A percentile compares a stretch with the other conserved stretches of the same genome.
phyloP scores from a whole-genome alignment of 768 basidiomycete species.

The Kwoniella sp. region DNA sequence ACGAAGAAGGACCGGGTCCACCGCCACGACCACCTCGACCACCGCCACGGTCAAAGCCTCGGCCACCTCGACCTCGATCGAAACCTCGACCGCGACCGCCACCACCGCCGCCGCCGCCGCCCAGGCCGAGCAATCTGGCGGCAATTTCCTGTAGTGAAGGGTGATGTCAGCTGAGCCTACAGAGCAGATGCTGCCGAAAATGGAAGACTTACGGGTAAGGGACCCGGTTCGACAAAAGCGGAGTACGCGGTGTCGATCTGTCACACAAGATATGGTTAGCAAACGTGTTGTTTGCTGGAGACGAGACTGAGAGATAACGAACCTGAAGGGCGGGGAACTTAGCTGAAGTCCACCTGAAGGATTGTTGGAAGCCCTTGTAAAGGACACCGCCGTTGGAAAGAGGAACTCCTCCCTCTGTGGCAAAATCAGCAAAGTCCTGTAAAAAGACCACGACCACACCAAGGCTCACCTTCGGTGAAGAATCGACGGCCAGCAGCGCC shows the following conservation, averaged over 20 bases:
- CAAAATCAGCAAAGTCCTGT: slow-evolving; percentile 4
- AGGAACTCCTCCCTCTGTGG: slow-evolving; percentile 32
- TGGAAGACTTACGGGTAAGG: slow-evolving; percentile 33
- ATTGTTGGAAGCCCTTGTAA: slow-evolving; percentile 55
- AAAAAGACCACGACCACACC: background rate
- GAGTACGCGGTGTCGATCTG: slow-evolving; percentile 57
- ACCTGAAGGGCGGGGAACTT: slow-evolving; percentile 47
- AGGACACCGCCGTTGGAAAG: slow-evolving; percentile 53
- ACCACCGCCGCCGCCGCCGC: slow-evolving; percentile 35
- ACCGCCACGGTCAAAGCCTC: slow-evolving; percentile 33
- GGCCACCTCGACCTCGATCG: slow-evolving; percentile 37
- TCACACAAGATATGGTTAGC: slow-evolving; percentile 10
- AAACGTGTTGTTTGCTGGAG: background rate
- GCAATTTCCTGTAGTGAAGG: slow-evolving; percentile 37
- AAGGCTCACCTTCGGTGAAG: slow-evolving; percentile 48
- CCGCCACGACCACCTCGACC: slow-evolving; percentile 40
- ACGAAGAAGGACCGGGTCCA: slow-evolving; percentile 13
- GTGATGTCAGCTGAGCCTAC: slow-evolving; percentile 5
- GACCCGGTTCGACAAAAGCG: slow-evolving; percentile 53
- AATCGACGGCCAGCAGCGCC: slow-evolving; percentile 54
- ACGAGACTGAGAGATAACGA: slow-evolving; percentile 1
- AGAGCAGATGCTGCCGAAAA: background rate
- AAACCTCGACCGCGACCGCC: slow-evolving; percentile 39
- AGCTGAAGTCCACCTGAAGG: slow-evolving; percentile 46
- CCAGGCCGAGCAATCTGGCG: slow-evolving; percentile 41